A percentile compares a stretch with the other conserved stretches of the same genome.
Conservation (phyloP, 179 eudicot species). For the Dionaea muscipula region DNA sequence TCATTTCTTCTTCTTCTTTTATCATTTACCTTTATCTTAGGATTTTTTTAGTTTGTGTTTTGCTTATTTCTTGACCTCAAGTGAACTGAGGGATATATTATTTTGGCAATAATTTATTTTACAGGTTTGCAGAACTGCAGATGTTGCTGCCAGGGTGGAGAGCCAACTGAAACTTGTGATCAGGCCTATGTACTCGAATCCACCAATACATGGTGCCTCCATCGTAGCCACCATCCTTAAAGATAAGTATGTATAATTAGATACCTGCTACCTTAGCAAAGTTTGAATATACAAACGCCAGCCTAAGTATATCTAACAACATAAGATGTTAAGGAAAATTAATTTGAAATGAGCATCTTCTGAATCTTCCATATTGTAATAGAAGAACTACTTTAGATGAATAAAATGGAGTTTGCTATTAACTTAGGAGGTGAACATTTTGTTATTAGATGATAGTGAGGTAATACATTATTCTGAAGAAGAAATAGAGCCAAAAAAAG, state of each 20-base stretch:
- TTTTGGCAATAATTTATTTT: slow-evolving; percentile 5
- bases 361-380: neutral
- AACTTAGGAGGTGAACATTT: too few relatives aligned
- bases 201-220: slow-evolving; percentile 42
- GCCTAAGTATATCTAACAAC: too few relatives aligned
- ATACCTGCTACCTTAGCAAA: neutral
- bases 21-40: neutral
- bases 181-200: slow-evolving; percentile 38
- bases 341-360: neutral
- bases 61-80: neutral
- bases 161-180: slow-evolving; percentile 42
- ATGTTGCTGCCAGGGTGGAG: slow-evolving; percentile 35
- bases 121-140: slow-evolving; percentile 37
- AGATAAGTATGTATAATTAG: slow-evolving; percentile 21
- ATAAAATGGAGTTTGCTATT: neutral
- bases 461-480: too few relatives aligned
- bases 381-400: neutral
- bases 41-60: neutral
- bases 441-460: neutral
- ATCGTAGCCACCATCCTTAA: slow-evolving; percentile 35
- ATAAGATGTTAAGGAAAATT: neutral
- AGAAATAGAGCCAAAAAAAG: too few relatives aligned
- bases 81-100: neutral
- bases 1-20: too few relatives aligned
- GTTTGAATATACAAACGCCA: neutral